phyloP scores from a whole-genome alignment of 768 basidiomycete species.

The Lactifluus echinatus region DNA sequence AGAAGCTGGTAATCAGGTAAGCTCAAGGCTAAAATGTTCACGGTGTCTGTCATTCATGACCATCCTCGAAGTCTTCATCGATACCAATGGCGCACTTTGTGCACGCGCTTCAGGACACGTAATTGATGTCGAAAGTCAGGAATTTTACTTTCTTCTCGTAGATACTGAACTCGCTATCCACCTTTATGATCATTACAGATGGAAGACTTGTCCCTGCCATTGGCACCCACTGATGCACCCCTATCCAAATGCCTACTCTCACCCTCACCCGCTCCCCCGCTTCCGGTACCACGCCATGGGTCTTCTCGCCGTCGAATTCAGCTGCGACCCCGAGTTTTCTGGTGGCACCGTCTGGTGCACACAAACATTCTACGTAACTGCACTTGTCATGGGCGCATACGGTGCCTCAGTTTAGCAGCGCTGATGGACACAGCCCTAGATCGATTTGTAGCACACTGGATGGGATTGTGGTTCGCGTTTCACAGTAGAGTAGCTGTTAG shows the following conservation, averaged over 20 bases:
- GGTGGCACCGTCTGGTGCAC: slow-evolving; percentile 44
- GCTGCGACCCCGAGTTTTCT: slow-evolving; percentile 51
- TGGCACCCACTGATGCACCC: slow-evolving; percentile 67
- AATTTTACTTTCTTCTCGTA: too few species aligned
- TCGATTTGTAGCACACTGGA: too few species aligned
- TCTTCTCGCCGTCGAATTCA: slow-evolving; percentile 53
- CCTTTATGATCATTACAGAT: slow-evolving; percentile 41
- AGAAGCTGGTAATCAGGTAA: slow-evolving; percentile 65
- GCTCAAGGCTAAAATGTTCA: slow-evolving; percentile 12
- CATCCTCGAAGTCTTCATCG: slow-evolving; percentile 55
- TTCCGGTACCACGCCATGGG: slow-evolving; percentile 52
- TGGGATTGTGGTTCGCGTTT: too few species aligned
- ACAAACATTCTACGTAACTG: slow-evolving; percentile 53
- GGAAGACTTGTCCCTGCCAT: slow-evolving; percentile 61
- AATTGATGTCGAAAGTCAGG: slow-evolving; percentile 63
- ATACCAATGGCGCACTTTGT: slow-evolving; percentile 69
- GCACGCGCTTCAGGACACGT: slow-evolving; percentile 76
- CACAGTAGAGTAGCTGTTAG: too few species aligned
- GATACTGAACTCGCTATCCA: too few species aligned
- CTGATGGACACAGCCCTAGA: too few species aligned
- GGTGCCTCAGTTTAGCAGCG: too few species aligned
- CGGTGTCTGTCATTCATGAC: neutral
- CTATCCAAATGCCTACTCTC: slow-evolving; percentile 70
- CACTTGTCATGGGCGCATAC: too few species aligned
- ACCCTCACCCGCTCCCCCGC: slow-evolving; percentile 63